phyloP scores from a whole-genome alignment of 371 early-diverging fungal species.

The Mortierella polycephala region DNA sequence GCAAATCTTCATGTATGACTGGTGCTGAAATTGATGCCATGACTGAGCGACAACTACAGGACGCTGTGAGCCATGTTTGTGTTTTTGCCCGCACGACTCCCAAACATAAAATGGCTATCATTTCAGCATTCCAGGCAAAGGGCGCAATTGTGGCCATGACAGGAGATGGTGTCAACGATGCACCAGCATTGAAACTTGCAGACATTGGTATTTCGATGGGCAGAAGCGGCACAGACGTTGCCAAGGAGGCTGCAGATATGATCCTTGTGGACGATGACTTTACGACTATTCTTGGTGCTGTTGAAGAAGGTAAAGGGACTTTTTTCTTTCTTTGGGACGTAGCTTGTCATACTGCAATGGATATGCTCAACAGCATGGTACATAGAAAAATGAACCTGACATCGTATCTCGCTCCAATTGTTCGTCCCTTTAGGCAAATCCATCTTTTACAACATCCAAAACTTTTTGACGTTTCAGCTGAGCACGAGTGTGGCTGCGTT shows the following conservation, averaged over 20 bases:
- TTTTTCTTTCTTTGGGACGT: neutral
- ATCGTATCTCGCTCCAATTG: neutral
- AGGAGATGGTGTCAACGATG: conserved; percentile 98
- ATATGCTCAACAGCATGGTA: neutral
- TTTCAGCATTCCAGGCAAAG: conserved; percentile 78
- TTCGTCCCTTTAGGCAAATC: conserved; percentile 69
- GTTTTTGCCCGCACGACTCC: conserved; percentile 95
- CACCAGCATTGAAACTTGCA: conserved; percentile 88
- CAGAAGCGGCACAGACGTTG: conserved; percentile 88
- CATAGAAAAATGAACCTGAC: neutral
- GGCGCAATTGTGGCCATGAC: conserved; percentile 89
- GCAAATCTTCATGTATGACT: conserved; percentile 67
- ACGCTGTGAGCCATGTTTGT: conserved; percentile 64
- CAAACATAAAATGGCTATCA: conserved; percentile 90
- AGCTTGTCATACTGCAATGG: neutral
- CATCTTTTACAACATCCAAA: conserved; percentile 93
- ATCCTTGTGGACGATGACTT: conserved; percentile 92
- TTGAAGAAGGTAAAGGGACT: conserved; percentile 79
- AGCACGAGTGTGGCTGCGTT: conserved; percentile 88
- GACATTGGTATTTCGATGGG: conserved; percentile 96
- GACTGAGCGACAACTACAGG: conserved; percentile 71
- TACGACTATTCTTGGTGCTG: conserved; percentile 82
- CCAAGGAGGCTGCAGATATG: conserved; percentile 94
- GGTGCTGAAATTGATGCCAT: conserved; percentile 79
- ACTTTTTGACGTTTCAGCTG: conserved; percentile 90